Evolutionary conservation across 176 grass and related monocot genomes (phyloP).

Genomic region (Bonia amplexicaulis): DNA sequence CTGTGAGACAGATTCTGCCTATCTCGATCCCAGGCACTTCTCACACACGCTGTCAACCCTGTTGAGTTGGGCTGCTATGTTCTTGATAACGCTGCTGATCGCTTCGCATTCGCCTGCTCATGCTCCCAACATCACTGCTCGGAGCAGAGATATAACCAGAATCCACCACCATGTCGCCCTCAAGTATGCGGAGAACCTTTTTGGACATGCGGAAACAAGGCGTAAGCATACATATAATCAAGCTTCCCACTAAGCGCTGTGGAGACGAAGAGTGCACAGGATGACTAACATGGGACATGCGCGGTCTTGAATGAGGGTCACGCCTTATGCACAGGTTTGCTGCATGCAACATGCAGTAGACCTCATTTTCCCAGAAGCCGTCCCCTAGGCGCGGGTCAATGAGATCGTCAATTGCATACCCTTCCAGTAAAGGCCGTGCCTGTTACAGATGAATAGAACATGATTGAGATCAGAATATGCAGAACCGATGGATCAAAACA

Average conservation of each 20-base stretch:
- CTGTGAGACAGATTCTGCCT: conserved; percentile 34
- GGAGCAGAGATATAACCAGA: conserved; percentile 50
- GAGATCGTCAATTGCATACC: conserved; percentile 48
- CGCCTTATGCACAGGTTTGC: conserved; percentile 83
- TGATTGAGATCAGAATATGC: background rate
- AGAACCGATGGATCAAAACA: background rate
- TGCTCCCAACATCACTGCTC: conserved; percentile 55
- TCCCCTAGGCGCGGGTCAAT: conserved; percentile 60
- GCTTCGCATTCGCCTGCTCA: conserved; percentile 44
- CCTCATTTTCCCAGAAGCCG: conserved; percentile 58
- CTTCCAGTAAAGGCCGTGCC: conserved; percentile 74
- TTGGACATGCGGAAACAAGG: background rate
- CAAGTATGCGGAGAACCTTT: conserved; percentile 87
- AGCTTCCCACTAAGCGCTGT: background rate
- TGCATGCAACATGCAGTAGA: conserved; percentile 82
- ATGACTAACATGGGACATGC: conserved; percentile 67
- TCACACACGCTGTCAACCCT: conserved; percentile 23
- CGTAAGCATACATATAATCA: background rate
- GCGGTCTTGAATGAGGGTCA: conserved; percentile 66
- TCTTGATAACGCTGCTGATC: conserved; percentile 33
- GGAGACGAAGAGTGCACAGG: background rate
- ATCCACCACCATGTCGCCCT: conserved; percentile 68
- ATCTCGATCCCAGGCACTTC: conserved; percentile 41
- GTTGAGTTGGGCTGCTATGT: conserved; percentile 19
- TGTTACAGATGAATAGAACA: conserved; percentile 13